These are phyloP conservation scores for Colletotrichum cuscutae DNA, from an alignment of 2,329 filamentous ascomycete species.

Conservation along the genomic window DNA sequence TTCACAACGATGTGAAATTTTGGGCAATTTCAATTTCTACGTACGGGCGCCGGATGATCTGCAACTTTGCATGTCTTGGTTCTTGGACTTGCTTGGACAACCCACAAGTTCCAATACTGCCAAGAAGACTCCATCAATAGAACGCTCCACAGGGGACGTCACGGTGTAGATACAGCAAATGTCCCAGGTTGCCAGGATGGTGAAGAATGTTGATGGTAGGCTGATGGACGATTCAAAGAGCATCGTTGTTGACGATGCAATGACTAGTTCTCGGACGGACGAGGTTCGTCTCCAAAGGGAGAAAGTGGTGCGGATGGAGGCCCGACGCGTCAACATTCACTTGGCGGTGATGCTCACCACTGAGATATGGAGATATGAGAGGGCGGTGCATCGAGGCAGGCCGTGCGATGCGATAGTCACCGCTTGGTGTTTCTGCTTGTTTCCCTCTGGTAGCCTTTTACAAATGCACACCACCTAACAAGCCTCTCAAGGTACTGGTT, in stretches of 20 bases:
- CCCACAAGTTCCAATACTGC: background rate
- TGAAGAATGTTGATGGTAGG: background rate
- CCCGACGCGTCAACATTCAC: background rate
- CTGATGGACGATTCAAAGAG: background rate
- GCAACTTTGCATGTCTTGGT: constrained; percentile 13
- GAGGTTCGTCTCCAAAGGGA: background rate
- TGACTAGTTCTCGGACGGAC: background rate
- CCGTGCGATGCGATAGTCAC: background rate
- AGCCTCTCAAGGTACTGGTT: background rate
- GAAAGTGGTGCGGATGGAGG: background rate
- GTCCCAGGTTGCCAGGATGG: background rate
- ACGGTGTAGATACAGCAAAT: constrained; percentile 13
- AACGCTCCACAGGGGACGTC: constrained; percentile 3
- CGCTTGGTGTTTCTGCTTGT: background rate
- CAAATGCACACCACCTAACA: background rate
- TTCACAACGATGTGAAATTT: background rate
- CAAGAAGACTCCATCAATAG: constrained; percentile 1
- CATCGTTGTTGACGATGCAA: background rate
- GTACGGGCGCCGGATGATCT: constrained; percentile 12
- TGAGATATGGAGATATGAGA: background rate
- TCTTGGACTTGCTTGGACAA: background rate
- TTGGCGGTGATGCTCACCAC: background rate
- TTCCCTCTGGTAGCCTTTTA: background rate
- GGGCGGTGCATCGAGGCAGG: background rate
- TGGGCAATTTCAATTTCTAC: background rate